Percentiles rank a stretch among this genome's conserved stretches.
phyloP scores from a whole-genome alignment of 768 basidiomycete genomes.

The Russula lepida region DNA sequence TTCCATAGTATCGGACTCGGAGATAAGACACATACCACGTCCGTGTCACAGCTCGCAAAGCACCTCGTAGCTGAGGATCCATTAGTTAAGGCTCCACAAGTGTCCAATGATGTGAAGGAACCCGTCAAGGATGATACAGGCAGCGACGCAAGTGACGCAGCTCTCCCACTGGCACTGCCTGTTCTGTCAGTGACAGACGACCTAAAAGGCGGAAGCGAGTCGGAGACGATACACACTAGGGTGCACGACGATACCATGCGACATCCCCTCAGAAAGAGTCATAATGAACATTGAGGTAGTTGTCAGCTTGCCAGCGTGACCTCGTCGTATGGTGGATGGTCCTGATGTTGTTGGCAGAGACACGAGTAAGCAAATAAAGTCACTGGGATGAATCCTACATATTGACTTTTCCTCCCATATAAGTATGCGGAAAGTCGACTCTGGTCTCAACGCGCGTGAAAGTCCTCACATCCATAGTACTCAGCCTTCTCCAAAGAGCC shows the following conservation, averaged over 20 bases:
- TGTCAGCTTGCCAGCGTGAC: neutral
- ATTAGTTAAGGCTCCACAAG: neutral
- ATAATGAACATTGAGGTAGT: neutral
- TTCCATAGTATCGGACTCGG: neutral
- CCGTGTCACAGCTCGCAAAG: neutral
- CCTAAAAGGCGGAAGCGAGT: neutral
- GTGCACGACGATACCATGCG: too few relatives aligned
- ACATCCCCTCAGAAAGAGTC: neutral
- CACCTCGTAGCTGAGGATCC: neutral
- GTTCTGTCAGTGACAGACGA: too few relatives aligned
- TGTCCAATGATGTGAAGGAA: neutral
- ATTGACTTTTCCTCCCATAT: neutral
- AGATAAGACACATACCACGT: too few relatives aligned
- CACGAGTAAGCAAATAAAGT: neutral
- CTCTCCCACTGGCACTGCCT: neutral
- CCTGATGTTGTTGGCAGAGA: neutral
- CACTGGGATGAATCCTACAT: neutral
- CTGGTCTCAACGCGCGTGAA: neutral
- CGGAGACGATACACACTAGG: neutral
- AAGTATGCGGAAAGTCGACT: neutral
- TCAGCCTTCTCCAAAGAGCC: neutral
- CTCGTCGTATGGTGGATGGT: neutral
- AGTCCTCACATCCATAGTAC: neutral
- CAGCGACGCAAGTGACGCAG: neutral
- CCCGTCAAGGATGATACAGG: neutral